Percentiles rank a stretch among this genome's conserved stretches.
Evolutionary conservation across 306 rosid genomes (phyloP).

Genomic region (Quercus mongolica): DNA sequence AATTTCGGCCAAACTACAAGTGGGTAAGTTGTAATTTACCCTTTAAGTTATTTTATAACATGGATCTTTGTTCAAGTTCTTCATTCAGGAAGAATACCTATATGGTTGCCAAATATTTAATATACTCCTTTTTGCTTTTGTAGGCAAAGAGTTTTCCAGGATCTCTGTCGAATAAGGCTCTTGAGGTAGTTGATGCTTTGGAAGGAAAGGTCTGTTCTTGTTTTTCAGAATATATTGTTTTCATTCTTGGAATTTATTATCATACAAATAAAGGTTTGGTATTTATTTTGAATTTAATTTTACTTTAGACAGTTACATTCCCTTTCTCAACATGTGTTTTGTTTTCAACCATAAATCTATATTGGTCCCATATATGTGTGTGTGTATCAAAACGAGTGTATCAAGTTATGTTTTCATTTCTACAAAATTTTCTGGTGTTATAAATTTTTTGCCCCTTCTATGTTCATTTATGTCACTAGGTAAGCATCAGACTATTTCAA

Average conservation of each 20-base stretch:
- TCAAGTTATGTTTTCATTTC: too few species aligned
- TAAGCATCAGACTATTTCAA: not conserved
- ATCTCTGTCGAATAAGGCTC: constrained; percentile 65
- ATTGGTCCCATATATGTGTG: too few species aligned
- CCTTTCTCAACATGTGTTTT: not conserved
- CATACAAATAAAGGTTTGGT: not conserved
- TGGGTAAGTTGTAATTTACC: too few species aligned
- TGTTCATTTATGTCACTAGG: too few species aligned
- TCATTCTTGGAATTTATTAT: not conserved
- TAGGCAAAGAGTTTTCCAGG: constrained; percentile 81
- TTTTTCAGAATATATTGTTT: not conserved
- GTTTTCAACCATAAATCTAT: not conserved
- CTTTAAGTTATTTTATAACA: constrained; percentile 9
- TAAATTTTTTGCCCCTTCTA: too few species aligned
- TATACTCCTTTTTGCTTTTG: constrained; percentile 26
- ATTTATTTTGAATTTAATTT: not conserved
- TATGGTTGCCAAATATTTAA: constrained; percentile 16
- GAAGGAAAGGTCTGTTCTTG: constrained; percentile 86
- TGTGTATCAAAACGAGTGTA: not conserved
- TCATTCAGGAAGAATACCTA: constrained; percentile 12
- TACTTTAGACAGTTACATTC: not conserved
- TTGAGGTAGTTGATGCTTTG: constrained; percentile 74
- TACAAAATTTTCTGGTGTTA: too few species aligned
- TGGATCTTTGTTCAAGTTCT: constrained; percentile 11
- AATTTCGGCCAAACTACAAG: too few species aligned